These are phyloP conservation scores for Trichoderma simmonsii DNA, from an alignment of 2,329 filamentous ascomycete genomes.

Conservation along the genomic window DNA sequence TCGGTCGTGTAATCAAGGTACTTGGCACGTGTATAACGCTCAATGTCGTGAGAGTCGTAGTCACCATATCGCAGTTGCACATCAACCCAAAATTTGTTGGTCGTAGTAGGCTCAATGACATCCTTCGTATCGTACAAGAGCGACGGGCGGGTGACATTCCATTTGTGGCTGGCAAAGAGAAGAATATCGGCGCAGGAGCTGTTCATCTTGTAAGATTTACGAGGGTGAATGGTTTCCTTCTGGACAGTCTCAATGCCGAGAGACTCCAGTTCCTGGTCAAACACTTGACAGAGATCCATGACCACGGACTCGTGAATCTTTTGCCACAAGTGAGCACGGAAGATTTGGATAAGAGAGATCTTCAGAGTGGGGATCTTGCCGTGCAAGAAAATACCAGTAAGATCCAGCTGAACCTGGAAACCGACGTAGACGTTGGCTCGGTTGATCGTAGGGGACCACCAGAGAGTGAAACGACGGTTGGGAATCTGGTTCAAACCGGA, in stretches of 20 bases:
- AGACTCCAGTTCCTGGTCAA: conserved; percentile 94
- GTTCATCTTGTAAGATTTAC: conserved; percentile 99
- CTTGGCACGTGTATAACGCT: conserved; percentile 94
- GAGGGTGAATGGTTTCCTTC: conserved; percentile 97
- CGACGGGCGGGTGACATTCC: conserved; percentile 94
- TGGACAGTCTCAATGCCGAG: conserved; percentile 96
- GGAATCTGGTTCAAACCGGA: conserved; percentile 98
- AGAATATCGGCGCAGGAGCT: conserved; percentile 97
- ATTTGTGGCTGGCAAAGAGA: conserved; percentile 95
- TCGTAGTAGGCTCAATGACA: conserved; percentile 85
- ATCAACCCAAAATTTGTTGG: conserved; percentile 99
- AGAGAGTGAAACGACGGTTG: conserved; percentile 95
- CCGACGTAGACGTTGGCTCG: conserved; percentile 96
- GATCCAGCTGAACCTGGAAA: conserved; percentile 97
- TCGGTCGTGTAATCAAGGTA: conserved; percentile 99
- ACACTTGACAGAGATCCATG: conserved; percentile 98
- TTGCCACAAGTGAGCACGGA: conserved; percentile 99
- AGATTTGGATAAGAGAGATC: conserved; percentile 97
- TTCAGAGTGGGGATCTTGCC: conserved; percentile 98
- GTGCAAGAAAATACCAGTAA: conserved; percentile 98
- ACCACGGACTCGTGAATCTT: conserved; percentile 99
- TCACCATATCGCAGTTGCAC: conserved; percentile 95
- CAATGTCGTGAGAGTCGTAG: conserved; percentile 98
- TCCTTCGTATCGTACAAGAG: conserved; percentile 96
- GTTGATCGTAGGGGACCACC: conserved; percentile 95